phyloP scores from a whole-genome alignment of 768 basidiomycete genomes.

The Mycena venus region DNA sequence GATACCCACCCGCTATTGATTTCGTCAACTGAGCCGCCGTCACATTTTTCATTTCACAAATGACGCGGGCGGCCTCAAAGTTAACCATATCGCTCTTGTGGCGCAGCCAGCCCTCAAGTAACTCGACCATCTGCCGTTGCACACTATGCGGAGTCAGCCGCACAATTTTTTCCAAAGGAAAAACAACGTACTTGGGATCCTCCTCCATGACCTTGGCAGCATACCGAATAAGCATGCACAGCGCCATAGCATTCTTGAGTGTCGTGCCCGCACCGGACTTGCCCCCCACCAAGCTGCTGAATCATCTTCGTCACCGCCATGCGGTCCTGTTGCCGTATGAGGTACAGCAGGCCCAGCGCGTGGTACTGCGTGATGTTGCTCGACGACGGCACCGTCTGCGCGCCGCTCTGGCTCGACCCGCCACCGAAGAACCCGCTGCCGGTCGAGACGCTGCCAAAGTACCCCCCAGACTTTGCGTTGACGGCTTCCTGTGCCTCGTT shows the following conservation, averaged over 20 bases:
- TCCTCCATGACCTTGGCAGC: conserved; percentile 99
- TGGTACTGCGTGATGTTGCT: conserved; percentile 98
- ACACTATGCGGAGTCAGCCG: conserved; percentile 63
- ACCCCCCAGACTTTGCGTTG: conserved; percentile 85
- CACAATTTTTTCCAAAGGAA: background rate
- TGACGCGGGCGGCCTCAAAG: conserved; percentile 96
- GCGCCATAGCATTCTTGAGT: conserved; percentile 95
- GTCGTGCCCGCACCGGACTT: conserved; percentile 87
- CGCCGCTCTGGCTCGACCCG: conserved; percentile 64
- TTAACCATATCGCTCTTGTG: conserved; percentile 99
- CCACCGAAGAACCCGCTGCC: conserved; percentile 82
- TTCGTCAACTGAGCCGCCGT: conserved; percentile 83
- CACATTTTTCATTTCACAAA: conserved; percentile 95
- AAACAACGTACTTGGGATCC: conserved; percentile 88
- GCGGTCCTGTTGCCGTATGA: conserved; percentile 96
- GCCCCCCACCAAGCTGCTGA: conserved; percentile 93
- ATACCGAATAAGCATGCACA: conserved; percentile 98
- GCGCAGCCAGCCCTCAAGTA: conserved; percentile 93
- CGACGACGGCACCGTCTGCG: conserved; percentile 87
- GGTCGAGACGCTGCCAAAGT: conserved; percentile 70
- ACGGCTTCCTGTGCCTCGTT: conserved; percentile 98
- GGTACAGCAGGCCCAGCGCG: conserved; percentile 91
- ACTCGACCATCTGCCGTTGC: conserved; percentile 92
- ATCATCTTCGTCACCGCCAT: conserved; percentile 99
- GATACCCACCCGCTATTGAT: conserved; percentile 84